These are phyloP conservation scores for Wallacemonas sp. DNA, from an alignment of 208 protist genomes.

Conservation along the genomic window DNA sequence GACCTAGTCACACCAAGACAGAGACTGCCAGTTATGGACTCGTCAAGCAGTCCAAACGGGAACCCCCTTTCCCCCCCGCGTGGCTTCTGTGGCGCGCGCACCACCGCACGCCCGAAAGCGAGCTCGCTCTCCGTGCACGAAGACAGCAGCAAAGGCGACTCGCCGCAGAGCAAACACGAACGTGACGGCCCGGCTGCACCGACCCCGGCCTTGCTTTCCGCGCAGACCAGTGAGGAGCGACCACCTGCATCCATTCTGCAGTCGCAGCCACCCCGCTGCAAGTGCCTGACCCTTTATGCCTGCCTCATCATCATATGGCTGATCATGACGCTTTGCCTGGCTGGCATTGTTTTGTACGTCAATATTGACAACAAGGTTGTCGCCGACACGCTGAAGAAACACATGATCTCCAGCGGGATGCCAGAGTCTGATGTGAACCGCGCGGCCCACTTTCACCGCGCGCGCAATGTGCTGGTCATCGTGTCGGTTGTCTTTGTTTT, in stretches of 20 bases:
- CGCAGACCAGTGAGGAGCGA: not conserved
- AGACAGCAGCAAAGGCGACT: too few species aligned
- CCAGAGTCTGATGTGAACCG: not conserved
- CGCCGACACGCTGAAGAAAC: not conserved
- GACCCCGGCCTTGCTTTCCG: not conserved
- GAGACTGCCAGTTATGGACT: not conserved
- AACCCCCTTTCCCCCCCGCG: not conserved
- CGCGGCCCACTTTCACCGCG: slow-evolving; percentile 2
- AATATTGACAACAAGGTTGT: slow-evolving; percentile 23
- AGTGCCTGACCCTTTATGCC: not conserved
- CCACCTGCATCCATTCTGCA: not conserved
- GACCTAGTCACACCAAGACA: too few species aligned
- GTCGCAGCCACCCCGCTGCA: not conserved
- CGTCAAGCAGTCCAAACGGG: not conserved
- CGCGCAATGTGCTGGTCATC: slow-evolving; percentile 26
- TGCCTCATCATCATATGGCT: slow-evolving; percentile 16
- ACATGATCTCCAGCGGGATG: not conserved
- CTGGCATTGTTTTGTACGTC: slow-evolving; percentile 23
- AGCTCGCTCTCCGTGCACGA: too few species aligned
- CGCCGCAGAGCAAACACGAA: too few species aligned
- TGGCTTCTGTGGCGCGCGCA: not conserved
- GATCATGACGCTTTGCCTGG: slow-evolving; percentile 13
- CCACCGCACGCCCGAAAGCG: not conserved
- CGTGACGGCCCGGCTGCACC: not conserved
- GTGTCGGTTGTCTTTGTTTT: slow-evolving; percentile 20